phyloP scores from a whole-genome alignment of 2,329 filamentous ascomycete genomes.

The Paraphaeosphaeria minitans region DNA sequence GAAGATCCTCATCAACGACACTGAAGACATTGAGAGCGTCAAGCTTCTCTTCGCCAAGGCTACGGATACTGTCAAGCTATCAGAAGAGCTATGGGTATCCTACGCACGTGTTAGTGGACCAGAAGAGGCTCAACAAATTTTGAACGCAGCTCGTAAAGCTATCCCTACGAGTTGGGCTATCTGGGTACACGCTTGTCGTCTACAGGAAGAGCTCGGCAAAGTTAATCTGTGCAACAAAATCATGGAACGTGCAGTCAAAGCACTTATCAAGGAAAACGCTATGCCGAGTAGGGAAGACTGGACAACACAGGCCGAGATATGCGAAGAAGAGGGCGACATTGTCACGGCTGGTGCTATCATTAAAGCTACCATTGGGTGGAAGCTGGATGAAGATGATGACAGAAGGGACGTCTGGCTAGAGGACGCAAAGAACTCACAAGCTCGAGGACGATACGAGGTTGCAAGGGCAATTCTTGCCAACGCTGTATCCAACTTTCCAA shows the following conservation, averaged over 20 bases:
- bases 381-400: slow-evolving; percentile 93
- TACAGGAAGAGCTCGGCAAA: slow-evolving; percentile 89
- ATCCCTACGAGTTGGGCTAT: slow-evolving; percentile 92
- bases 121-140: slow-evolving; percentile 89
- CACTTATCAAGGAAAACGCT: slow-evolving; percentile 85
- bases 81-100: slow-evolving; percentile 93
- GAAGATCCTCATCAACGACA: slow-evolving; percentile 96
- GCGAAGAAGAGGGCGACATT: slow-evolving; percentile 87
- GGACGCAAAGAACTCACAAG: slow-evolving; percentile 82
- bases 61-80: slow-evolving; percentile 90
- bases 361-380: slow-evolving; percentile 89
- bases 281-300: slow-evolving; percentile 98
- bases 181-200: slow-evolving; percentile 90
- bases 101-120: slow-evolving; percentile 87
- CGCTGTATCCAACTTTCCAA: slow-evolving; percentile 85
- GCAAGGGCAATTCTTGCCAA: slow-evolving; percentile 94
- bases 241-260: slow-evolving; percentile 91
- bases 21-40: slow-evolving; percentile 88
- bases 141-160: slow-evolving; percentile 94
- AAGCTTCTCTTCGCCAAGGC: slow-evolving; percentile 89
- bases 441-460: slow-evolving; percentile 83
- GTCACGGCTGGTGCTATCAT: slow-evolving; percentile 90
- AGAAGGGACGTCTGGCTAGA: slow-evolving; percentile 96
- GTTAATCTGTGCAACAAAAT: slow-evolving; percentile 77
- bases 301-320: slow-evolving; percentile 93